Conservation (phyloP, 345 rosid species). For the Rubroshorea leprosula region DNA sequence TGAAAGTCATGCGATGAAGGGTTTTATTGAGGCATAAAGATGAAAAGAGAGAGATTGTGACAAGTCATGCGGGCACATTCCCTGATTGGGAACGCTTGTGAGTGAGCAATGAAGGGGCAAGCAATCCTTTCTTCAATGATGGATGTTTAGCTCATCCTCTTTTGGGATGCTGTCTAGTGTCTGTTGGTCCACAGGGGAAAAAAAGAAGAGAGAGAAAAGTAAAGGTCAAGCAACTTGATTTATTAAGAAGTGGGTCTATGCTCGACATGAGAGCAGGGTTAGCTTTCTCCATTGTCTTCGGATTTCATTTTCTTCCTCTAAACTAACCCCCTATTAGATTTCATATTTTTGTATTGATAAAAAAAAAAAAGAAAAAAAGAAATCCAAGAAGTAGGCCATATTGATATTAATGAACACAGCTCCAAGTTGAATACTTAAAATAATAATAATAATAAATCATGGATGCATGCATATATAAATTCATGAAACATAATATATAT, state of each 20-base stretch:
- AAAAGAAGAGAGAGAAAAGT: slow-evolving; percentile 20
- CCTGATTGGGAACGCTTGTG: slow-evolving; percentile 22
- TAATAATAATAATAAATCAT: too few relatives aligned
- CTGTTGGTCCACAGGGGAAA: slow-evolving; percentile 16
- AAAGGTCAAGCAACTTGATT: slow-evolving; percentile 44
- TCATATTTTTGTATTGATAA: too few relatives aligned
- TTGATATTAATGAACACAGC: too few relatives aligned
- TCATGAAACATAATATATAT: too few relatives aligned
- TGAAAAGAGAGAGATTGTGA: slow-evolving; percentile 14
- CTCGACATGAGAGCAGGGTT: too few relatives aligned
- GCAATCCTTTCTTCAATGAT: slow-evolving; percentile 19
- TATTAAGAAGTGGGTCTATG: slow-evolving; percentile 14
- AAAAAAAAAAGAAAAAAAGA: too few relatives aligned
- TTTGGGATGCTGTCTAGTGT: slow-evolving; percentile 2
- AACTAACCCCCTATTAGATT: too few relatives aligned
- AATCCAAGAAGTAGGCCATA: too few relatives aligned
- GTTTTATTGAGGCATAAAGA: slow-evolving; percentile 6
- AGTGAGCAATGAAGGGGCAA: slow-evolving; percentile 25
- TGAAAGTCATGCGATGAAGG: slow-evolving; percentile 1
- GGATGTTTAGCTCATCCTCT: slow-evolving; percentile 19
- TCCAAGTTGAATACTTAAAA: too few relatives aligned
- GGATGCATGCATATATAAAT: too few relatives aligned
- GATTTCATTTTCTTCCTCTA: too few relatives aligned
- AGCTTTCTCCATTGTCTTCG: too few relatives aligned
- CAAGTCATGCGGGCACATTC: slow-evolving; percentile 23